Base-by-base conservation (phyloP, 2,329 filamentous ascomycete genomes). In the Sporothrix phasma region DNA sequence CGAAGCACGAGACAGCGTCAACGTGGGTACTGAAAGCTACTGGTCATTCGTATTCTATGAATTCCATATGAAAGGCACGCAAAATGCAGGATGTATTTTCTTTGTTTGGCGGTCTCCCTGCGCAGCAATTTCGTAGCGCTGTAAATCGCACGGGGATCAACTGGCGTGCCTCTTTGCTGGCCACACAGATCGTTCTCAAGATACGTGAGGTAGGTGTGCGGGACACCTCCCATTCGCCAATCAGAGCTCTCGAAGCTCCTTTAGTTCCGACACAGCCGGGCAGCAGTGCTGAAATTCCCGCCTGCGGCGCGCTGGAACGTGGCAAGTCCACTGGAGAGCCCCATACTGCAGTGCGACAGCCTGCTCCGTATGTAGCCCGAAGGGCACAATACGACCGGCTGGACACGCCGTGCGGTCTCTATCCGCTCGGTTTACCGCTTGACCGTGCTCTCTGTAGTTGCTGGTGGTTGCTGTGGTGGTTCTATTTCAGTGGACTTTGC, bases 191-290 rank as follows among this genome's bases (percentile, higher is more conserved):
- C 46, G 47, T 61, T 63, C 58, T 31, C 47, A 53, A 53, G n/a
- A n/a, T n/a, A n/a, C n/a, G n/a, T 53, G 47, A 53, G 51, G 31
- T 29, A 22, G 10, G 31, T 17, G 31, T 2, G 51, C 51, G 51
- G 31, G 19, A 56, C 51, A 39, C 34, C 19, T 56, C 19, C 43
- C 26, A 67, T 67, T 66, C 62, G 46, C 66, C 66, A 67, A 66
- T 65, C 65, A 67, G 63, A 64, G 54, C 19, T 34, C 39, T 29
- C 34, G 22, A 34, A 66, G 54, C 61, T 31, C 53, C 58, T 59
- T 37, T 60, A 37, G 63, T 63, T 47, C 63, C 65, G 62, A 62
- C 58, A n/a, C n/a, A 51, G 46, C 56, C 61, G 54, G 62, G 19
- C 31, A 47, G 22, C 37, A 10, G 45, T 29, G 29, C 37, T 45